phyloP scores from a whole-genome alignment of 2,329 filamentous ascomycete species.

The Ophiognomonia clavigignenti-juglandacearum region DNA sequence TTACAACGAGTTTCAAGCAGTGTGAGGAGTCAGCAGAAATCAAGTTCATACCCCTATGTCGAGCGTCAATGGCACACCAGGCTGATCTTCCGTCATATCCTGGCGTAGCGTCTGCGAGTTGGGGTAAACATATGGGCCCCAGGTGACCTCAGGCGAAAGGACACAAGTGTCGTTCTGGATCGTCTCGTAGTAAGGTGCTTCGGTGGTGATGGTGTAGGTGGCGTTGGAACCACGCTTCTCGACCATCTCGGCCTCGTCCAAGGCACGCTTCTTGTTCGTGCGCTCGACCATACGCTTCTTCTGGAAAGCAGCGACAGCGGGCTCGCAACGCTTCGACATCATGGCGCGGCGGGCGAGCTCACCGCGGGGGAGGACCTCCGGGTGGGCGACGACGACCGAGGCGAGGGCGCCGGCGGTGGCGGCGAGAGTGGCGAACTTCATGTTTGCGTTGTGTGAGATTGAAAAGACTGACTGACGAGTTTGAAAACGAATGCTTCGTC shows the following conservation, averaged over 20 bases:
- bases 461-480: background rate
- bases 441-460: background rate
- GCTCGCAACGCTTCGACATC: constrained; percentile 21
- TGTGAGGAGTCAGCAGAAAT: too few species aligned
- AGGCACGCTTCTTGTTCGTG: constrained; percentile 12
- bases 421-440: background rate
- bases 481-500: background rate
- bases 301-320: constrained; percentile 19
- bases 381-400: constrained; percentile 12
- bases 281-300: constrained; percentile 18
- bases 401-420: constrained; percentile 12
- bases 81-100: constrained; percentile 27
- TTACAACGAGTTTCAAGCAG: too few species aligned
- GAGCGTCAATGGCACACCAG: constrained; percentile 27
- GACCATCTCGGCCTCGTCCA: background rate
- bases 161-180: constrained; percentile 20
- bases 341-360: constrained; percentile 17
- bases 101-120: constrained; percentile 26
- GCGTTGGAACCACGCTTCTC: constrained; percentile 10
- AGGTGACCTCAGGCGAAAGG: constrained; percentile 15
- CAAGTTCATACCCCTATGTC: constrained; percentile 28
- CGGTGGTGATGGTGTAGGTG: constrained; percentile 19
- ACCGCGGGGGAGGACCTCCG: constrained; percentile 14
- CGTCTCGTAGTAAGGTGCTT: constrained; percentile 18
- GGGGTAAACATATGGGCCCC: constrained; percentile 19